Evolutionary conservation across 192 early-diverging fungal genomes (phyloP), one percentile per base, ranked within the genome.

Genomic region (Umbelopsis vinacea): DNA sequence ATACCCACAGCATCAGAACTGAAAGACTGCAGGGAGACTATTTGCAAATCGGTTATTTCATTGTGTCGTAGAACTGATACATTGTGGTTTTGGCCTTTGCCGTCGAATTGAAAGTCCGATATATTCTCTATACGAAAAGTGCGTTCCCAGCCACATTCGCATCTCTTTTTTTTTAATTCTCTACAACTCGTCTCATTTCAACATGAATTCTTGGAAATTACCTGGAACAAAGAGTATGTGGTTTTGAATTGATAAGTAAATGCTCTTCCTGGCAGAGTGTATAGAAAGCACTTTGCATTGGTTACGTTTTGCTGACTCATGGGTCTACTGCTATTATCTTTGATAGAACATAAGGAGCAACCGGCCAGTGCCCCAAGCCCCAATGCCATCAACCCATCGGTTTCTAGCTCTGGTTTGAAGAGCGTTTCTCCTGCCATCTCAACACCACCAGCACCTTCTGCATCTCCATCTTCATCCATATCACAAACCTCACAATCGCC

Each of bases 121-220:
- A 6, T 37, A 63, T 37, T 63, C 17, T 0, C 12, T 29, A 6
- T 17, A 37, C 12, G 26, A 35, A 63, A 26, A 14, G 8, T 29
- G 29, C 17, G 15, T n/a, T 63, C 57, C 57, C 57, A 63, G 57
- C 57, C 57, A 63, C 57, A 63, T 37, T 63, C 57, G 57, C 33
- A 63, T 63, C 26, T 63, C 26, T 71, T 54, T 71, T 55, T 26
- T 45, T 43, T 43, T 43, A n/a, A 11, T 43, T 21, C 53, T 60
- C 55, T 23, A 33, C 26, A 52, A 10, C 40, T 46, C 40, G 24
- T 46, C 46, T 24, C 55, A 50, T 46, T 43, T 57, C 52, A 66
- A 23, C 43, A 79, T 79, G 77, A 79, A 79, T 55, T 74, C 77
- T 37, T 79, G 77, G 77, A 79, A 79, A 63, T 71, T 79, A 74